Base-by-base conservation (phyloP, 768 basidiomycete species). In the Candolleomyces eurysporus region DNA sequence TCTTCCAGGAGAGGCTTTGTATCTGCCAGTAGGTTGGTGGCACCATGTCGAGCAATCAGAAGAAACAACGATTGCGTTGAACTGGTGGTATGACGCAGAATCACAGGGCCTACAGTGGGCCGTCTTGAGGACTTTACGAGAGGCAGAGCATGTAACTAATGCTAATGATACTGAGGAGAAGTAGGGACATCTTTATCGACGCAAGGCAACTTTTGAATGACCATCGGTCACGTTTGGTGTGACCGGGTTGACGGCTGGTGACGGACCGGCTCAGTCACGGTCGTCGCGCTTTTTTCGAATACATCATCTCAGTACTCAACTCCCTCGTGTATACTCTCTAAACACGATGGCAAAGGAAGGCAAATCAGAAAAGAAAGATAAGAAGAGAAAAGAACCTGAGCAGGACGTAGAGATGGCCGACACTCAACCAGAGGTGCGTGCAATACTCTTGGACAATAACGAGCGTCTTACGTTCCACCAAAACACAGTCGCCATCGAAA, bases 1-100 rank as follows among this genome's bases (percentile, higher is more conserved):
- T 7, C 63, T 75, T 4, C 82, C 84, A 6, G 94, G 95, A 4
- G 90, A 96, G 65, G 87, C 89, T 0, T 74, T 97, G 19, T 96
- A 94, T 73, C 84, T 97, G 19, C 96, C 96, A n/a, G 84, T 89
- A 5, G 89, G 92, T 0, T 97, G 96, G 96, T 96, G 90, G 89
- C 95, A 96, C 70, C 84, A 92, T 68, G 93, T 96, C 40, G 80
- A 85, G 45, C 95, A 97, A 69, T 76, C 82, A 4, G 82, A 79
- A 4, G 76, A 79, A 61, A 76, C 79, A 22, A 86, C 84, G 1
- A 84, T 94, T 61, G 91, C 91, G 1, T 66, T 92, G 21, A 95
- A 95, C 68, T 94, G 90, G 87, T 95, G 92, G 92, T 93, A 92
- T 70, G 92, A 95, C 67, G 81, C 89, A 64, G 89, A 92, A 69